phyloP scores from a whole-genome alignment of 495 filamentous ascomycete species.

The Monascus purpureus region DNA sequence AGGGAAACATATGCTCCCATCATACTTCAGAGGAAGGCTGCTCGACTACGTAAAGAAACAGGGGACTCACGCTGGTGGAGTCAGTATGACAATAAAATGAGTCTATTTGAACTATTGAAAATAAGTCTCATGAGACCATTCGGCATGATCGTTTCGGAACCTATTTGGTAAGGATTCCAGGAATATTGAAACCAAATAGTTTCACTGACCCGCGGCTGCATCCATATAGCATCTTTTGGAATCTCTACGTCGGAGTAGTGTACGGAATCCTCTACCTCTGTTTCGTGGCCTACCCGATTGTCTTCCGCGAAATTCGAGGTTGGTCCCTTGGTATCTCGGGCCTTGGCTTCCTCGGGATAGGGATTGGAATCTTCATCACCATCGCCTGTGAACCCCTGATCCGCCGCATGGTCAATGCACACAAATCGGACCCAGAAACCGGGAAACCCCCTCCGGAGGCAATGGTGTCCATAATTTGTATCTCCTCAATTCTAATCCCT shows the following conservation, averaged over 20 bases:
- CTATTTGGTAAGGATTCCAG: slow-evolving; percentile 47
- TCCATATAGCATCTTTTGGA: slow-evolving; percentile 52
- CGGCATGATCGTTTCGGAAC: slow-evolving; percentile 64
- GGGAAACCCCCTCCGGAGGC: slow-evolving; percentile 58
- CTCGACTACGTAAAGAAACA: slow-evolving; percentile 53
- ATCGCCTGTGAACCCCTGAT: slow-evolving; percentile 57
- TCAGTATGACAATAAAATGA: slow-evolving; percentile 54
- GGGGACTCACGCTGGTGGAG: slow-evolving; percentile 64
- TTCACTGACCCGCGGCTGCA: not conserved
- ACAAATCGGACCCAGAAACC: slow-evolving; percentile 53
- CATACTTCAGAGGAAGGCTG: slow-evolving; percentile 56
- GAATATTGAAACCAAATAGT: not conserved
- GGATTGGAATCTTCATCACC: slow-evolving; percentile 51
- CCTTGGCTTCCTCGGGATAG: slow-evolving; percentile 64
- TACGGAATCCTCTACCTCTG: slow-evolving; percentile 71
- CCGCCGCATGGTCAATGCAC: slow-evolving; percentile 56
- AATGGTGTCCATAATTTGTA: slow-evolving; percentile 54
- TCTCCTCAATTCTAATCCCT: slow-evolving; percentile 54
- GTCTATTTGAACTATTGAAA: slow-evolving; percentile 42
- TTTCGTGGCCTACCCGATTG: slow-evolving; percentile 69
- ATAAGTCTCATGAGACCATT: slow-evolving; percentile 66
- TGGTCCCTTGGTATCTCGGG: slow-evolving; percentile 57
- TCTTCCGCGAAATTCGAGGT: slow-evolving; percentile 57
- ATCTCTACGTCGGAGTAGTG: slow-evolving; percentile 52
- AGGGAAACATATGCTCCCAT: slow-evolving; percentile 70